phyloP scores from a whole-genome alignment of 2,329 filamentous ascomycete genomes.

The Aureobasidium leucospermi region DNA sequence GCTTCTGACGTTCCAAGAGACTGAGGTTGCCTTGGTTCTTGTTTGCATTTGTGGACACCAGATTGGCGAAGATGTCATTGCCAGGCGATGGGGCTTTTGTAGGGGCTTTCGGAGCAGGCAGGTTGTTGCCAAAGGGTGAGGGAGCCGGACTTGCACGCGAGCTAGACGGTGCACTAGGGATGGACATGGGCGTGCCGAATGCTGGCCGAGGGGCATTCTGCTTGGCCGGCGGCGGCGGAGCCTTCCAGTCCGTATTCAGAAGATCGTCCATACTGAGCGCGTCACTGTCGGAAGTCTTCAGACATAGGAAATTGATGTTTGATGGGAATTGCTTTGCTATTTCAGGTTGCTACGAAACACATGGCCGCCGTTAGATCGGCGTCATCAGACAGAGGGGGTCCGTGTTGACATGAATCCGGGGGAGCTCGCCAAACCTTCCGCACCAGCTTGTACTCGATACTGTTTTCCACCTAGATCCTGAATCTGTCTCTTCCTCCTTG shows the following conservation, averaged over 20 bases:
- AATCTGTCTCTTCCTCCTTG: not conserved
- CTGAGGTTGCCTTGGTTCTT: constrained; percentile 63
- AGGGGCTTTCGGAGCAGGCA: constrained; percentile 38
- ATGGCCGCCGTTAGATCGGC: constrained; percentile 4
- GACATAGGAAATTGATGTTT: not conserved
- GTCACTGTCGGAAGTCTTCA: constrained; percentile 1
- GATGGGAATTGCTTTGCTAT: not conserved
- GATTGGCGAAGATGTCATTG: constrained; percentile 69
- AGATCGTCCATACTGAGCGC: constrained; percentile 40
- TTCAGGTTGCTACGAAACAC: constrained; percentile 9
- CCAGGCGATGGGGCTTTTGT: constrained; percentile 45
- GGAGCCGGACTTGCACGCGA: constrained; percentile 33
- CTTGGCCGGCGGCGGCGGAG: constrained; percentile 6
- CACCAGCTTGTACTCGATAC: not conserved
- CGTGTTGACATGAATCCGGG: constrained; percentile 1
- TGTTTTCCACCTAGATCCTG: not conserved
- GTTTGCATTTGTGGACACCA: constrained; percentile 57
- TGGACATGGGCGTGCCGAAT: constrained; percentile 22
- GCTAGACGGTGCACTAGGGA: constrained; percentile 19
- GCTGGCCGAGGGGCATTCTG: constrained; percentile 15
- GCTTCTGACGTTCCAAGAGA: constrained; percentile 57
- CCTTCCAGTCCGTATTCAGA: constrained; percentile 41
- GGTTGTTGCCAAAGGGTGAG: constrained; percentile 33
- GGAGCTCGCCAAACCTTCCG: not conserved
- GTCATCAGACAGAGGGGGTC: constrained; percentile 5